Percentiles rank a stretch among this genome's conserved stretches.
Evolutionary conservation across 768 basidiomycete genomes (phyloP).

Genomic region (Trametes sanguinea): DNA sequence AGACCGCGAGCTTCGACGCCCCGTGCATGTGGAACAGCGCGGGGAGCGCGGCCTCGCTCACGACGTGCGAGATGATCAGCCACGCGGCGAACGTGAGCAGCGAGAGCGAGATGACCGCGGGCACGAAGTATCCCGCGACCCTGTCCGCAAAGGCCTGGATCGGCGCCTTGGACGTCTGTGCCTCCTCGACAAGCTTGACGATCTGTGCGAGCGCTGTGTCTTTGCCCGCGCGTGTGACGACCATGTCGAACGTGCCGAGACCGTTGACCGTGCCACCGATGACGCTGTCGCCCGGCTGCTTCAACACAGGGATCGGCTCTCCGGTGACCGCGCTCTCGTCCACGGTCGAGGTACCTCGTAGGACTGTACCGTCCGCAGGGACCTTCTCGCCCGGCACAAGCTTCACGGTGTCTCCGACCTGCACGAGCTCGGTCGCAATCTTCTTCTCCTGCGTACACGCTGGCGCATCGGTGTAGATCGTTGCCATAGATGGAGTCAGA

Average conservation of each 20-base stretch:
- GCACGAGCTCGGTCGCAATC: constrained; percentile 91
- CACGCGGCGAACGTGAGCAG: constrained; percentile 80
- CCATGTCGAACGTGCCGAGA: constrained; percentile 95
- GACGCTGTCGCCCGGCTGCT: constrained; percentile 80
- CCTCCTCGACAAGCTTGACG: constrained; percentile 94
- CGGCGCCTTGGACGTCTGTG: constrained; percentile 96
- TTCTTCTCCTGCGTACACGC: constrained; percentile 83
- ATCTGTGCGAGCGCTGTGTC: constrained; percentile 97
- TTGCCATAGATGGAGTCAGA: constrained; percentile 92
- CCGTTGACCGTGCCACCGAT: constrained; percentile 98
- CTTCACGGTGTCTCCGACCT: constrained; percentile 91
- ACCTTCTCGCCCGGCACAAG: constrained; percentile 96
- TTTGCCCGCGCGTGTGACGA: constrained; percentile 92
- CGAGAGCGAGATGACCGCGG: constrained; percentile 83
- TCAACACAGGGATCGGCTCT: constrained; percentile 86
- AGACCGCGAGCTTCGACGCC: constrained; percentile 83
- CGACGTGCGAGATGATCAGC: constrained; percentile 69
- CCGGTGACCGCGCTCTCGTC: constrained; percentile 98
- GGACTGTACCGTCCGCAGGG: constrained; percentile 91
- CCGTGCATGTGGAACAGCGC: constrained; percentile 84
- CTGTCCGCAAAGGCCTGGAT: constrained; percentile 97
- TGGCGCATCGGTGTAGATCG: constrained; percentile 87
- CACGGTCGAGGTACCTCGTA: constrained; percentile 82
- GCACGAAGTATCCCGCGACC: constrained; percentile 95
- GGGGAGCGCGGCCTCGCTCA: constrained; percentile 65